Evolutionary conservation across 192 early-diverging fungal genomes (phyloP), one percentile per base, ranked within the genome.

Genomic region (Linnemannia elongata): DNA sequence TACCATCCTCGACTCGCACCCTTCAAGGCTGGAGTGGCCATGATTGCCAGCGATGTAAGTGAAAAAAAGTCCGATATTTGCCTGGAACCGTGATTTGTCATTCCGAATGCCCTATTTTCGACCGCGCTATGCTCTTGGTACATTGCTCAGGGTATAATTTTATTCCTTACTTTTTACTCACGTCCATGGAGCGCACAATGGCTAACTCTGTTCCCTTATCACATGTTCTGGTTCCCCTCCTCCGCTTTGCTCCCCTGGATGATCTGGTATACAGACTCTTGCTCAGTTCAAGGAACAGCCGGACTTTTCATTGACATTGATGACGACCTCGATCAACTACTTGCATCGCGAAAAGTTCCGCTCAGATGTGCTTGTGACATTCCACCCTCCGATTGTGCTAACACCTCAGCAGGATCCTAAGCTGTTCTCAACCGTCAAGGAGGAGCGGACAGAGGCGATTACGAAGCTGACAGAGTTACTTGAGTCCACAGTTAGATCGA

Each of bases 11-110:
- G 79, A 44, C 54, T 88, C 10, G 88, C 88, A 27, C 82, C 82
- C 8, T 88, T 88, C 75, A 88, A 88, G 80, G 76, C 88, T 4
- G 88, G 88, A 20, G 88, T 88, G 22, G 88, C 88, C 57, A 81
- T 84, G 80, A 88, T 88, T 69, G 88, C 88, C 42, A 89, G 88
- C 70, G 88, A 89, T 80, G 88, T 85, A 88, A 70, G 77, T 75
- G n/a, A 63, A 52, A 52, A 63, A 66, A 66, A 66, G 60, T 66
- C 60, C 60, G 60, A 66, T 66, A 66, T 33, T 33, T 66, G 41
- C 22, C 57, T 72, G 39, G 38, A 72, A 41, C 38, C 33, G 13
- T 42, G 39, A 71, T 82, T 75, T 82, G 74, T 75, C 80, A 82
- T 82, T 70, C 22, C 33, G 68, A 81, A 57, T 81, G 60, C 60